Base-by-base conservation (phyloP, 2,329 filamentous ascomycete species). In the Calonectria naviculata region DNA sequence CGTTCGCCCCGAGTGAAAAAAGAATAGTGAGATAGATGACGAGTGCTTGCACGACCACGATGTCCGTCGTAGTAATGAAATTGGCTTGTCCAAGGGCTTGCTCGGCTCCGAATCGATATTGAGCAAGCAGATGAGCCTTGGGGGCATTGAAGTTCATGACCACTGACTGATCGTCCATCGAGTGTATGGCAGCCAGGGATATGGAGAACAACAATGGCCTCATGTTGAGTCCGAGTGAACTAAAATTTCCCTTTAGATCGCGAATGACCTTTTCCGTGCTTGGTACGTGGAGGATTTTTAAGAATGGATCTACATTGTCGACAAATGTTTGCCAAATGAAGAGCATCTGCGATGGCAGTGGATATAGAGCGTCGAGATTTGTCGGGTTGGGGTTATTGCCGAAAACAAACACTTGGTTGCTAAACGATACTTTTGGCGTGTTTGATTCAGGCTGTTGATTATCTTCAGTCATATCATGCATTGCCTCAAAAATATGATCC, bases 251-350 rank as follows among this genome's bases (percentile, higher is more conserved):
- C n/a, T 62, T 70, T 1, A 74, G 17, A 19, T 63, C 58, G 7
- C 65, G 71, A n/a, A 81, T 60, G 4, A 71, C 63, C 0, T 64
- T 73, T 5, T 73, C 72, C 15, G 79, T 46, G 7, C 64, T 76
- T 10, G 76, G 75, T 1, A 72, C 31, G 61, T 81, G 72, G 1
- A 82, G 72, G 0, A 82, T 61, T 29, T 82, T 81, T 65, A 82
- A 74, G 61, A 82, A 80, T 0, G 79, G 78, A 29, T 82, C 79
- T 7, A 81, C 76, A 47, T 74, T 80, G 21, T 80, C 72, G 5
- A 79, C 68, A 34, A 76, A 82, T n/a, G 70, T 67, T 12, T 78
- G 72, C 80, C 80, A 81, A 21, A 81, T 74, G 46, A 79, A 81
- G 15, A 73, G 65, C 68, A 80, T 75, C 12, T 81, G 79, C 12